These are phyloP conservation scores for Cercophora scortea DNA, from an alignment of 495 filamentous ascomycete genomes.

Conservation along the genomic window DNA sequence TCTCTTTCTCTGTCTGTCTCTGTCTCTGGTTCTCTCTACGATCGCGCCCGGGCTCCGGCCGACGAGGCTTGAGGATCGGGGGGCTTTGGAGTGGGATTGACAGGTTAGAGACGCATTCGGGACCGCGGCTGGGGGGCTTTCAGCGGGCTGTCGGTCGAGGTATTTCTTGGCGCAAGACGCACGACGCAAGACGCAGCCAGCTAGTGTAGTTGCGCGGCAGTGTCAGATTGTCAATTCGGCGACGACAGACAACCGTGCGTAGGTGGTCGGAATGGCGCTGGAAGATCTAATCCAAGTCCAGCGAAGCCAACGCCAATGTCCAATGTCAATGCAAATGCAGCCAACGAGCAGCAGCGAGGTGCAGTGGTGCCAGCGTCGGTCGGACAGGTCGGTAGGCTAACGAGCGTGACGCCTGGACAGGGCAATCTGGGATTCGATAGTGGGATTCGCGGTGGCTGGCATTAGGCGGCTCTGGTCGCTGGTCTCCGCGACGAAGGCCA, in stretches of 20 bases:
- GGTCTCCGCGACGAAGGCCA: neutral
- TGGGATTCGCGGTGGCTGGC: neutral
- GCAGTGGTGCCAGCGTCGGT: neutral
- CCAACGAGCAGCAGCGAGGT: neutral
- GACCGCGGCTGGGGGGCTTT: neutral
- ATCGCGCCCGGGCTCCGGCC: neutral
- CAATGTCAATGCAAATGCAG: neutral
- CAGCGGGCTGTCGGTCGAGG: neutral
- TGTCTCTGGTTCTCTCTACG: neutral
- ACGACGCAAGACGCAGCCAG: neutral
- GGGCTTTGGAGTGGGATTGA: neutral
- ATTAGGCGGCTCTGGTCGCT: neutral
- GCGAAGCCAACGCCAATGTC: neutral
- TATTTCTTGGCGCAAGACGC: neutral
- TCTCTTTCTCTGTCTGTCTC: neutral
- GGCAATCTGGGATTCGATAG: neutral
- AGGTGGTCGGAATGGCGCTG: neutral
- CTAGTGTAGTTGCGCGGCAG: too few species aligned
- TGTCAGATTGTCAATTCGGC: neutral
- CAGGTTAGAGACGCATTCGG: neutral
- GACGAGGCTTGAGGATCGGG: neutral
- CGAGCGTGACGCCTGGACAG: slow-evolving; percentile 1
- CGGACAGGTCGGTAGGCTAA: neutral
- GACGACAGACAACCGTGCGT: neutral
- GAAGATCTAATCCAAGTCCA: neutral